phyloP scores from a whole-genome alignment of 2,329 filamentous ascomycete species.

The Ceratocystis ficicola region DNA sequence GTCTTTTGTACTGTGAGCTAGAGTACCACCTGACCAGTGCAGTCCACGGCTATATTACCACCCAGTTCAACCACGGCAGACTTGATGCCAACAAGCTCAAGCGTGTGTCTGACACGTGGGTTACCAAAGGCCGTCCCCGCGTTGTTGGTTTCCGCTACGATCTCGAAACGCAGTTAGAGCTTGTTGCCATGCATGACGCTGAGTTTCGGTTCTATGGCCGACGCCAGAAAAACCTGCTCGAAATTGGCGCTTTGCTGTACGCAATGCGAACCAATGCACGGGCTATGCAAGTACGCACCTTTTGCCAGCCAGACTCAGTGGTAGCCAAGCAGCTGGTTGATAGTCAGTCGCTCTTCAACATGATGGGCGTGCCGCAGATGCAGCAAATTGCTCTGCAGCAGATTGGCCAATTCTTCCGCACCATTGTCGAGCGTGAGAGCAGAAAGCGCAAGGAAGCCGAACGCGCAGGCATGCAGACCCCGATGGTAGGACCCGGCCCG shows the following conservation, averaged over 20 bases:
- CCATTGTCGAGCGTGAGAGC: conserved; percentile 38
- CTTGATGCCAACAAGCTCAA: conserved; percentile 41
- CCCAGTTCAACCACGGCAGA: conserved; percentile 44
- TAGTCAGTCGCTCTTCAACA: conserved; percentile 38
- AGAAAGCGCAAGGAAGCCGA: conserved; percentile 26
- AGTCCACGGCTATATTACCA: conserved; percentile 41
- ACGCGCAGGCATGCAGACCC: conserved; percentile 23
- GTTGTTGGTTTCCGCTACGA: conserved; percentile 49
- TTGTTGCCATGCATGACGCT: conserved; percentile 38
- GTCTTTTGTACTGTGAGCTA: conserved; percentile 47
- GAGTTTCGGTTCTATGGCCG: conserved; percentile 45
- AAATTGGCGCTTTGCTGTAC: conserved; percentile 39
- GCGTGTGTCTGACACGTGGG: conserved; percentile 41
- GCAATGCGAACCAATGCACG: conserved; percentile 43
- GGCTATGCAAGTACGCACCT: conserved; percentile 42
- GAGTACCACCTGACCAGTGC: conserved; percentile 43
- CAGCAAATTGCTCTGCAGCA: conserved; percentile 39
- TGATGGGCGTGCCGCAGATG: conserved; percentile 36
- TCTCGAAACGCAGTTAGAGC: conserved; percentile 47
- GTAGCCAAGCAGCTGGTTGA: conserved; percentile 47
- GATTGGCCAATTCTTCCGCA: conserved; percentile 43
- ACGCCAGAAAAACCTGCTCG: conserved; percentile 33
- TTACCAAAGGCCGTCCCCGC: conserved; percentile 40
- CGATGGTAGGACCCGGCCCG: conserved; percentile 17
- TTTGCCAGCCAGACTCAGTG: conserved; percentile 46